Evolutionary conservation across 2,329 filamentous ascomycete species (phyloP).

Genomic region (Magnaporthiopsis incrustans): DNA sequence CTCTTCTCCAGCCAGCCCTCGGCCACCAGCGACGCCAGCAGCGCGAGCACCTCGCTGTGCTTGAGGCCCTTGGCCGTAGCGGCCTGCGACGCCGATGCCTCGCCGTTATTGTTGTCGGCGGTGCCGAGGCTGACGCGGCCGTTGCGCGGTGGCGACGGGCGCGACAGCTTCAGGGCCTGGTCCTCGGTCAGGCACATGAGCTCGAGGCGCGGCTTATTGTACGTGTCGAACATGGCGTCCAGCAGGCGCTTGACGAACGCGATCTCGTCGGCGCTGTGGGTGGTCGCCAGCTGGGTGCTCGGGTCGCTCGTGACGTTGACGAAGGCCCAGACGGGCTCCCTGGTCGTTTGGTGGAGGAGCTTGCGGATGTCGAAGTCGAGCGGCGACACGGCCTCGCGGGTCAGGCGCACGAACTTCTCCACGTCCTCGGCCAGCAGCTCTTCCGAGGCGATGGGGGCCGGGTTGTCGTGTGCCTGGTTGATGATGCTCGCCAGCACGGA

Average conservation of each 20-base stretch:
- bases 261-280: conserved; percentile 73
- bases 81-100: conserved; percentile 18
- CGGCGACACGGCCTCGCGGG: conserved; percentile 64
- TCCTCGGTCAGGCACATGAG: conserved; percentile 74
- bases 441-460: conserved; percentile 32
- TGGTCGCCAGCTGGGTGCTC: conserved; percentile 79
- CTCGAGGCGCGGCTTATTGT: conserved; percentile 74
- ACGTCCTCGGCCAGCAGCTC: conserved; percentile 65
- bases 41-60: conserved; percentile 66
- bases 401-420: conserved; percentile 56
- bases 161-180: conserved; percentile 65
- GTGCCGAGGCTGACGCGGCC: conserved; percentile 20
- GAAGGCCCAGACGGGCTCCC: conserved; percentile 67
- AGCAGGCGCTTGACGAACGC: conserved; percentile 81
- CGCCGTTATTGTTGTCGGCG: conserved; percentile 18
- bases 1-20: conserved; percentile 84
- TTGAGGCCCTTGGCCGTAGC: conserved; percentile 52
- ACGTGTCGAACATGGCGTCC: conserved; percentile 84
- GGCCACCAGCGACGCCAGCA: conserved; percentile 61
- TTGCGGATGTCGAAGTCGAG: conserved; percentile 86
- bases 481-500: conserved; percentile 70
- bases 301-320: conserved; percentile 84
- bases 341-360: conserved; percentile 58
- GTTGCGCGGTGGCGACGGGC: conserved; percentile 31
- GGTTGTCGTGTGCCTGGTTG: conserved; percentile 33